Percentiles rank a stretch among this genome's conserved stretches.
Conservation (phyloP, 2,329 filamentous ascomycete genomes). For the Pleurostoma richardsiae region DNA sequence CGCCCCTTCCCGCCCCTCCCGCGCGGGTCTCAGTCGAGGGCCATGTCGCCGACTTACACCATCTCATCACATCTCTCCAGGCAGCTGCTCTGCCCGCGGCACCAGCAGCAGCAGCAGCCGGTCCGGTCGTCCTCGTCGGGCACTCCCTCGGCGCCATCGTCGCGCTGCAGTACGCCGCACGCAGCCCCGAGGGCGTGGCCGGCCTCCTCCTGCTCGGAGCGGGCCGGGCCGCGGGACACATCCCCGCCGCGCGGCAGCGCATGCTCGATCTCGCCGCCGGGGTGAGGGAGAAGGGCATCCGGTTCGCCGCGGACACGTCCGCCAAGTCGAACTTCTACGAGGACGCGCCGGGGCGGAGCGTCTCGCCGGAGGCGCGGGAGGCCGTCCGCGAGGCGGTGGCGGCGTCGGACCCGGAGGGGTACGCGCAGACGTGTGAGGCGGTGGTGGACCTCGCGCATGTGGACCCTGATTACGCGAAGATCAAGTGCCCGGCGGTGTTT, state of each 20-base stretch:
- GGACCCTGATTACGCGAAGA: constrained; percentile 23
- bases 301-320: constrained; percentile 17
- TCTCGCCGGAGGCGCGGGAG: constrained; percentile 5
- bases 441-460: constrained; percentile 19
- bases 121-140: constrained; percentile 19
- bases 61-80: constrained; percentile 14
- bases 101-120: too few relatives aligned
- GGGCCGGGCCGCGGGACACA: constrained; percentile 21
- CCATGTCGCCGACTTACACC: constrained; percentile 20
- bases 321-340: constrained; percentile 21
- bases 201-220: constrained; percentile 24
- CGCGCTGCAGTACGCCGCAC: constrained; percentile 27
- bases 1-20: constrained; percentile 5
- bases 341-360: constrained; percentile 11
- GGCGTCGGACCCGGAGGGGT: constrained; percentile 21
- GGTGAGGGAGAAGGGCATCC: constrained; percentile 19
- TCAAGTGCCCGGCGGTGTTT: constrained; percentile 20
- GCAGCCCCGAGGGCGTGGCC: constrained; percentile 15
- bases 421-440: constrained; percentile 23
- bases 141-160: constrained; percentile 29
- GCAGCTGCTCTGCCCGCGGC: not conserved
- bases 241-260: constrained; percentile 20
- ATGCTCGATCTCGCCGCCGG: constrained; percentile 20
- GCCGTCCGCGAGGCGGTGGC: constrained; percentile 21
- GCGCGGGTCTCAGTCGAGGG: constrained; percentile 11